Base-by-base conservation (phyloP, 805 yeast genomes). In the Grigorovia humatica region DNA sequence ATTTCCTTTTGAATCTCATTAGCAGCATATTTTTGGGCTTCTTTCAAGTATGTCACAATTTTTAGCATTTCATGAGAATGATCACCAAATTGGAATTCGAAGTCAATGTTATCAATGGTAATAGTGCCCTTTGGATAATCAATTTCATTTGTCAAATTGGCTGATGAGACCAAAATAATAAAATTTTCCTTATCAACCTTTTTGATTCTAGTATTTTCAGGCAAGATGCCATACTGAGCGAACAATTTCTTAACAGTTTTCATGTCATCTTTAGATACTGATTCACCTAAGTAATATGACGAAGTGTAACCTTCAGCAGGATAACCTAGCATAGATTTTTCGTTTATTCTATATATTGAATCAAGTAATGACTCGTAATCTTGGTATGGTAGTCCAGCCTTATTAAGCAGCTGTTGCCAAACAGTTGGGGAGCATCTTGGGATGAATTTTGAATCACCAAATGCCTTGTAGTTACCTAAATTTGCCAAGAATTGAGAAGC, bases 391-490 rank as follows among this genome's bases (percentile, higher is more conserved):
- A 50, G 38, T 67, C 59, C 1, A 13, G 65, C 61, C 23, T 47
- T 27, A 3, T 48, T 17, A 41, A 59, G 23, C 42, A 62, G 20
- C 23, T 68, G 57, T 52, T 70, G 76, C 57, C 88, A 81, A 7
- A 74, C 74, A 0, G 67, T 76, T 35, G 58, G 61, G 0, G 74
- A 52, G 43, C 87, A 60, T 48, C 79, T 70, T 43, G 96, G 96
- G 55, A 88, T 75, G 62, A 88, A 88, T 68, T 88, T 88, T 59
- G 80, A 79, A 69, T 88, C 96, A 57, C 96, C 96, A 66, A 88
- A 88, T 1, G 93, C 83, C 69, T 84, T 88, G 70, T 78, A 85
- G 62, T 85, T 85, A 57, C 93, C 93, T 65, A 82, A 72, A 67
- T 85, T 85, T 42, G 82, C 73, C 55, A 85, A 71, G 61, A 85